A percentile compares a stretch with the other conserved stretches of the same genome.
These are phyloP conservation scores for Penicillium hordei DNA, from an alignment of 2,329 filamentous ascomycete species.

Conservation along the genomic window DNA sequence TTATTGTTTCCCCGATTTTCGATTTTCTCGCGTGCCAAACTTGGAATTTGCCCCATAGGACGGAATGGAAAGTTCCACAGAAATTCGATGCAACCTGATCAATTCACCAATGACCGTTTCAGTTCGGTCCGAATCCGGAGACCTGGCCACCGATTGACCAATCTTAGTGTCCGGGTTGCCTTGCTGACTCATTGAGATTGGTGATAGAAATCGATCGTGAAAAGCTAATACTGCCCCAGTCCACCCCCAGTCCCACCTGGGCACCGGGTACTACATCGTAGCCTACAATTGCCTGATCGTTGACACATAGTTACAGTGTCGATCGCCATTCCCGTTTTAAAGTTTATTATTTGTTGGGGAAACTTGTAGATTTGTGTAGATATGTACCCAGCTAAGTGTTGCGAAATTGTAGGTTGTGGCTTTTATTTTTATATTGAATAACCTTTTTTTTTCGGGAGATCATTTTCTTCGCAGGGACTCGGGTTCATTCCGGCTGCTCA, in stretches of 20 bases:
- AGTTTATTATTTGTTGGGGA: neutral
- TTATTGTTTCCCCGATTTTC: conserved; percentile 2
- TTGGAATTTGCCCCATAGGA: conserved; percentile 1
- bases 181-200: conserved; percentile 12
- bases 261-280: neutral
- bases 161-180: neutral
- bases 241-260: neutral
- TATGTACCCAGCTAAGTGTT: neutral
- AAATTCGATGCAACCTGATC: conserved; percentile 3
- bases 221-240: neutral
- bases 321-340: neutral
- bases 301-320: neutral
- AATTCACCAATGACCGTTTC: conserved; percentile 4
- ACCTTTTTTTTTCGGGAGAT: neutral
- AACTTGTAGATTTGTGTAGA: neutral
- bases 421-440: neutral
- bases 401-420: neutral
- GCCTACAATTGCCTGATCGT: neutral
- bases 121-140: conserved; percentile 5
- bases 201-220: conserved; percentile 3
- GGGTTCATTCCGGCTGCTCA: neutral
- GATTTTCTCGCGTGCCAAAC: neutral
- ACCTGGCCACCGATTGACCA: neutral
- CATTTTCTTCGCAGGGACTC: neutral
- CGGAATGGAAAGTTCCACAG: conserved; percentile 4